These are phyloP conservation scores for Naganishia kalamii DNA, from an alignment of 768 basidiomycete genomes.

Conservation along the genomic window DNA sequence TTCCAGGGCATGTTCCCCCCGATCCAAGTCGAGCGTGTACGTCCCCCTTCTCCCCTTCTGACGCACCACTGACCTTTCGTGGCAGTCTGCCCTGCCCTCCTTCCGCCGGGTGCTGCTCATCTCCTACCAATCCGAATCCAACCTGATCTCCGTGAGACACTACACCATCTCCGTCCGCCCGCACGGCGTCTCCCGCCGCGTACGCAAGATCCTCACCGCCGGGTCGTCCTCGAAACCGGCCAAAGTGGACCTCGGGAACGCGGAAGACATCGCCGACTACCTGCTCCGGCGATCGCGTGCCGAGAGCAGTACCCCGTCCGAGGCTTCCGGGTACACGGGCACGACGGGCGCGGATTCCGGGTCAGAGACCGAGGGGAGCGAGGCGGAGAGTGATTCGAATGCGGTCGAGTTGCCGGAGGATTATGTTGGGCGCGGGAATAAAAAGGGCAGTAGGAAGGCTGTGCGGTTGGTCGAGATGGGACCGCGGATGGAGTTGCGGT, in stretches of 20 bases:
- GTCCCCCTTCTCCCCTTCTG: not conserved
- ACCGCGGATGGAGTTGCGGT: slow-evolving; percentile 82
- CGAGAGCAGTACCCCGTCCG: slow-evolving; percentile 51
- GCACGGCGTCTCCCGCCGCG: slow-evolving; percentile 84
- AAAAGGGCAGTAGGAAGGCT: slow-evolving; percentile 81
- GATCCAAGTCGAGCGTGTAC: slow-evolving; percentile 54
- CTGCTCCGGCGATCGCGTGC: slow-evolving; percentile 57
- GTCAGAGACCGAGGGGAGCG: slow-evolving; percentile 73
- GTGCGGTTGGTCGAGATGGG: slow-evolving; percentile 90
- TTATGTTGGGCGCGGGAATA: slow-evolving; percentile 91
- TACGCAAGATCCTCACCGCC: slow-evolving; percentile 76
- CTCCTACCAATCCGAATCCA: slow-evolving; percentile 77
- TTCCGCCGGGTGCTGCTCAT: slow-evolving; percentile 83
- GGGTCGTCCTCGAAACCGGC: slow-evolving; percentile 42
- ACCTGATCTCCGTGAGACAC: slow-evolving; percentile 86
- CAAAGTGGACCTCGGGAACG: slow-evolving; percentile 73
- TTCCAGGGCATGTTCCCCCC: slow-evolving; percentile 96
- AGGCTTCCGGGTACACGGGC: slow-evolving; percentile 56
- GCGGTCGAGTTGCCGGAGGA: slow-evolving; percentile 75
- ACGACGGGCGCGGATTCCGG: slow-evolving; percentile 61
- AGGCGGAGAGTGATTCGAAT: slow-evolving; percentile 52
- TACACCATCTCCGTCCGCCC: slow-evolving; percentile 92
- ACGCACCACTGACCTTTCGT: not conserved
- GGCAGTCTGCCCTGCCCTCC: slow-evolving; percentile 61
- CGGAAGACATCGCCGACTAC: slow-evolving; percentile 94